Percentiles rank a stretch among this genome's conserved stretches.
Conservation (phyloP, 805 yeast species). For the Barnettozyma sucrosica region DNA sequence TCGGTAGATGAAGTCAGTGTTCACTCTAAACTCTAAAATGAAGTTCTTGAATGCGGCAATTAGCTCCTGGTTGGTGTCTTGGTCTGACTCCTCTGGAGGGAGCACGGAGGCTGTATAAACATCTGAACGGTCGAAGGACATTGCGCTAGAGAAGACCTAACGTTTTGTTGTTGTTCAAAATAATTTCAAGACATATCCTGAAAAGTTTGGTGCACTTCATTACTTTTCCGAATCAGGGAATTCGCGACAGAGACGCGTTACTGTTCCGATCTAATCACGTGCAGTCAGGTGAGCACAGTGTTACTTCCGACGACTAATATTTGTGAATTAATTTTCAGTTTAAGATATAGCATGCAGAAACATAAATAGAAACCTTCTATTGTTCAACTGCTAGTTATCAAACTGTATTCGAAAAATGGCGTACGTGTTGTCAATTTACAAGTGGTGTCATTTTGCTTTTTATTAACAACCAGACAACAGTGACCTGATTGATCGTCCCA, state of each 20-base stretch:
- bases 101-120: slow-evolving; percentile 73
- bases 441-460: not conserved
- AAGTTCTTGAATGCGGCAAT: slow-evolving; percentile 75
- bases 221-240: slow-evolving; percentile 11
- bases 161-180: not conserved
- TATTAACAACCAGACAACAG: slow-evolving; percentile 29
- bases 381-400: not conserved
- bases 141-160: not conserved
- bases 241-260: not conserved
- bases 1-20: slow-evolving; percentile 77
- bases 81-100: slow-evolving; percentile 72
- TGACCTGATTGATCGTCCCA: slow-evolving; percentile 66
- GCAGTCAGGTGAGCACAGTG: not conserved
- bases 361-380: not conserved
- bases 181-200: not conserved
- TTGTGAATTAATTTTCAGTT: not conserved
- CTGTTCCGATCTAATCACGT: not conserved
- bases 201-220: not conserved
- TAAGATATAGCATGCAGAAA: not conserved
- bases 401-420: not conserved
- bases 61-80: slow-evolving; percentile 61
- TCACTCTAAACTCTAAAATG: slow-evolving; percentile 78
- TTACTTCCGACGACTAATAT: not conserved
- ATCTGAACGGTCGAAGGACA: slow-evolving; percentile 40
- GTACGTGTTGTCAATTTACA: not conserved